Evolutionary conservation across 139 green algal species (phyloP).

Genomic region (Chlorella sp.): DNA sequence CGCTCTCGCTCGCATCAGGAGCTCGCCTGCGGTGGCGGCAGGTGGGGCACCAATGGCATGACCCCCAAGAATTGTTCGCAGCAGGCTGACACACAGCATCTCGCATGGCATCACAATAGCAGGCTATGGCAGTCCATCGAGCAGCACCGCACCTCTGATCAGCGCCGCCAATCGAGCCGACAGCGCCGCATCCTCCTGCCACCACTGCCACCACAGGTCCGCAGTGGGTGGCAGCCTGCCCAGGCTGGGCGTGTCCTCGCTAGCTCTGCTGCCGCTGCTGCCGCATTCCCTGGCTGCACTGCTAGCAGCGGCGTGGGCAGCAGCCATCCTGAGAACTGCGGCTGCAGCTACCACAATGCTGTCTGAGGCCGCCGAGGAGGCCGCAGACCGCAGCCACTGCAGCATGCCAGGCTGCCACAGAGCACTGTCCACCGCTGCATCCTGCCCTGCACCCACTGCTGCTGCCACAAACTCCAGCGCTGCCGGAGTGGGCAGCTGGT

Average conservation of each 20-base stretch:
- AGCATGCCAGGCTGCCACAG: slow-evolving; percentile 26
- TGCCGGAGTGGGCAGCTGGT: neutral
- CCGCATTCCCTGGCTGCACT: neutral
- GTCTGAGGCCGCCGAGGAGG: neutral
- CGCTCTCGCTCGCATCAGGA: slow-evolving; percentile 4
- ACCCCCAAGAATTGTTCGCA: too few relatives aligned
- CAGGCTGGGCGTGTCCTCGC: neutral
- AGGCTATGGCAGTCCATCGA: too few relatives aligned
- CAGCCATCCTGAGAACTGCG: neutral
- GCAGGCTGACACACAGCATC: too few relatives aligned
- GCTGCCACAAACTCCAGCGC: slow-evolving; percentile 25
- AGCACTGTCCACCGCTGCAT: slow-evolving; percentile 3
- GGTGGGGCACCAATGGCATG: too few relatives aligned
- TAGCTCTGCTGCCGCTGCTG: neutral
- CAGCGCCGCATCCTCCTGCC: slow-evolving; percentile 13
- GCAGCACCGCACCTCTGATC: neutral
- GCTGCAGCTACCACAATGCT: neutral
- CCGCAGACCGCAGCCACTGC: slow-evolving; percentile 1
- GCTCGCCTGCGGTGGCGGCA: neutral
- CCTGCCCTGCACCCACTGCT: slow-evolving; percentile 8
- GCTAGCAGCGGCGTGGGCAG: neutral
- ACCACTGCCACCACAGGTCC: slow-evolving; percentile 24
- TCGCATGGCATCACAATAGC: too few relatives aligned
- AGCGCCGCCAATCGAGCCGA: neutral
- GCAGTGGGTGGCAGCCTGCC: neutral